A percentile compares a stretch with the other conserved stretches of the same genome.
phyloP scores from a whole-genome alignment of 495 filamentous ascomycete species.

The Penicillium coffeae region DNA sequence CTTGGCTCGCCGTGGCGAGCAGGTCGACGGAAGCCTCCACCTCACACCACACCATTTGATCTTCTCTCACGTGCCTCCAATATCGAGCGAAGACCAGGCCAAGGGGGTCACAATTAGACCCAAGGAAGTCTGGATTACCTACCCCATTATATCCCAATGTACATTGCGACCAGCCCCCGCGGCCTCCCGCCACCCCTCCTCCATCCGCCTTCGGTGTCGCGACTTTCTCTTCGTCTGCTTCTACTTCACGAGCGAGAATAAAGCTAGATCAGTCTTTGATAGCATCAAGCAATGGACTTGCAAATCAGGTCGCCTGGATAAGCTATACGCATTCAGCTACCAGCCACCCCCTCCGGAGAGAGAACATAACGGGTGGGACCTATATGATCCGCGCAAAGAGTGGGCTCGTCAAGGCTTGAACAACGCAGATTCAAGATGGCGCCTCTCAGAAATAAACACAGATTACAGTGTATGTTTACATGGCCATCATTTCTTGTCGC shows the following conservation, averaged over 20 bases:
- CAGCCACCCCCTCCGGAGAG: conserved; percentile 69
- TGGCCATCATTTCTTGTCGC: background rate
- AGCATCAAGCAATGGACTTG: conserved; percentile 80
- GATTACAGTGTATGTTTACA: conserved; percentile 61
- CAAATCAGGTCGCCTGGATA: conserved; percentile 77
- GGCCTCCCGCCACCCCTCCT: conserved; percentile 67
- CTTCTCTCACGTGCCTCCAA: conserved; percentile 50
- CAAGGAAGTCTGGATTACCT: conserved; percentile 89
- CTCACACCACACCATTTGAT: conserved; percentile 65
- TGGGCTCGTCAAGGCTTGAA: conserved; percentile 77
- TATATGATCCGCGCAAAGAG: conserved; percentile 84
- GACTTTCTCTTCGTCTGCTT: conserved; percentile 93
- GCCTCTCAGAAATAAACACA: conserved; percentile 83
- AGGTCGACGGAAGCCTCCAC: conserved; percentile 58
- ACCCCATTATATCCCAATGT: conserved; percentile 80
- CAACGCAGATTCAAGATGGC: conserved; percentile 78
- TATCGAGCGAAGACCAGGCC: conserved; percentile 31
- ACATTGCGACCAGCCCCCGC: conserved; percentile 67
- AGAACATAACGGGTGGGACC: conserved; percentile 72
- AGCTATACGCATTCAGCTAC: conserved; percentile 88
- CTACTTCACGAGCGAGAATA: conserved; percentile 71
- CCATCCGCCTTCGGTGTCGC: conserved; percentile 82
- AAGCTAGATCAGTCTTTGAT: conserved; percentile 83
- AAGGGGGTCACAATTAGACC: conserved; percentile 40
- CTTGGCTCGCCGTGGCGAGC: conserved; percentile 57